These are phyloP conservation scores for Chalaropsis thielavioides DNA, from an alignment of 2,329 filamentous ascomycete species.

Conservation along the genomic window DNA sequence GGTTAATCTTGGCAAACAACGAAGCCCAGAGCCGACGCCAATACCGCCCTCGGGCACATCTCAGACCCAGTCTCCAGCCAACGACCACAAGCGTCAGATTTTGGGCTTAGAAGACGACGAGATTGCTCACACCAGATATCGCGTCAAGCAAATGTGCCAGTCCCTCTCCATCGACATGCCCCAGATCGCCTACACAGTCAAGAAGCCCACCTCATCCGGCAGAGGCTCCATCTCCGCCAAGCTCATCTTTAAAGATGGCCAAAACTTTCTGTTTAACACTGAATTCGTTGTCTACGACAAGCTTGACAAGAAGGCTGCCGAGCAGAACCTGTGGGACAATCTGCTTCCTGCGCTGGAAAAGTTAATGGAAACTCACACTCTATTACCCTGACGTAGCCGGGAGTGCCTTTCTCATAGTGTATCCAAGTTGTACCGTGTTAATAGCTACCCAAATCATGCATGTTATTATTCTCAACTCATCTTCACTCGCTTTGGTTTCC, in stretches of 20 bases:
- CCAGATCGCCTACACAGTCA: neutral
- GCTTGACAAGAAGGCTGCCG: constrained; percentile 26
- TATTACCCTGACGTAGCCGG: neutral
- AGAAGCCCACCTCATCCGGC: neutral
- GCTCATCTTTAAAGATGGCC: neutral
- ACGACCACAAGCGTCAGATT: neutral
- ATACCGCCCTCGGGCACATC: neutral
- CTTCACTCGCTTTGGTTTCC: too few species aligned
- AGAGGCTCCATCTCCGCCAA: neutral
- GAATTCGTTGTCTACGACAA: constrained; percentile 25
- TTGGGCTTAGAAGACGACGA: neutral
- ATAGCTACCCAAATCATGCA: neutral
- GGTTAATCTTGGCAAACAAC: neutral
- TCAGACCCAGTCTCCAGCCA: neutral
- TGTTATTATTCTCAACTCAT: neutral
- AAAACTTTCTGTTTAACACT: constrained; percentile 23
- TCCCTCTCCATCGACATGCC: neutral
- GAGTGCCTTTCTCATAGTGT: too few species aligned
- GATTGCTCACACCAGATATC: neutral
- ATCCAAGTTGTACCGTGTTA: neutral
- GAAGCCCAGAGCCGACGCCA: neutral
- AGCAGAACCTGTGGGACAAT: constrained; percentile 28
- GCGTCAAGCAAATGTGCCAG: neutral
- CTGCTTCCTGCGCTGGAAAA: constrained; percentile 21
- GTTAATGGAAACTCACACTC: constrained; percentile 5